Evolutionary conservation across 768 basidiomycete genomes (phyloP).

Genomic region (Lentinula detonsa): DNA sequence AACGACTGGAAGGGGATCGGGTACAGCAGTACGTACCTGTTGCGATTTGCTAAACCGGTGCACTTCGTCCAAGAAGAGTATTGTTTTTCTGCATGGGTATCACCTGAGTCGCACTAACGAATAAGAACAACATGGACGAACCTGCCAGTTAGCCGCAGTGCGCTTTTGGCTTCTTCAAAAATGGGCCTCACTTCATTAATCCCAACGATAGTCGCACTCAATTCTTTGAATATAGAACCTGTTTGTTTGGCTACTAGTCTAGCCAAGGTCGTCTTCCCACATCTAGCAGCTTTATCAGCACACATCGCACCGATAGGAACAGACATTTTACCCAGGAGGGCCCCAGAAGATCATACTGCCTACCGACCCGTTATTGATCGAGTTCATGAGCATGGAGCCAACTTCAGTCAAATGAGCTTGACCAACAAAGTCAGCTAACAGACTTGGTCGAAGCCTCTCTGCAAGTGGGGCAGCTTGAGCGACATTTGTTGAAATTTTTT

Average conservation of each 20-base stretch:
- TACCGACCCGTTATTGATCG: conserved; percentile 42
- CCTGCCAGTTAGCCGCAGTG: conserved; percentile 62
- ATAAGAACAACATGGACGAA: conserved; percentile 15
- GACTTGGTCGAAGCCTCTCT: conserved; percentile 63
- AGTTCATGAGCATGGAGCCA: conserved; percentile 48
- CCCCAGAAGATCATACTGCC: conserved; percentile 73
- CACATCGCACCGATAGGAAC: not conserved
- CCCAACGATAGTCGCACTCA: conserved; percentile 67
- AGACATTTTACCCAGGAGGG: conserved; percentile 51
- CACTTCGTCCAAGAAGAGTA: conserved; percentile 81
- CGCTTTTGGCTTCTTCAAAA: conserved; percentile 70
- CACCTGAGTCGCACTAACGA: conserved; percentile 6
- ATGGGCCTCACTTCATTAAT: conserved; percentile 67
- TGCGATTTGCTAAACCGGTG: conserved; percentile 73
- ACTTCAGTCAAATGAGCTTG: conserved; percentile 58
- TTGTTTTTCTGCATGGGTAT: conserved; percentile 44
- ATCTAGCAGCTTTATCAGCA: conserved; percentile 26
- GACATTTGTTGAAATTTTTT: conserved; percentile 16
- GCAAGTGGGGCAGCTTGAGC: conserved; percentile 51
- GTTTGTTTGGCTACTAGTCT: conserved; percentile 58
- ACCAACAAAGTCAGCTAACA: conserved; percentile 64
- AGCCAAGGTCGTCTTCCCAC: conserved; percentile 74
- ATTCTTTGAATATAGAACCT: conserved; percentile 63
- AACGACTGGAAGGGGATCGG: no score
- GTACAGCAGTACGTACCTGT: conserved; percentile 34